Base-by-base conservation (phyloP, 2,329 filamentous ascomycete species). In the Penicillium decumbens region DNA sequence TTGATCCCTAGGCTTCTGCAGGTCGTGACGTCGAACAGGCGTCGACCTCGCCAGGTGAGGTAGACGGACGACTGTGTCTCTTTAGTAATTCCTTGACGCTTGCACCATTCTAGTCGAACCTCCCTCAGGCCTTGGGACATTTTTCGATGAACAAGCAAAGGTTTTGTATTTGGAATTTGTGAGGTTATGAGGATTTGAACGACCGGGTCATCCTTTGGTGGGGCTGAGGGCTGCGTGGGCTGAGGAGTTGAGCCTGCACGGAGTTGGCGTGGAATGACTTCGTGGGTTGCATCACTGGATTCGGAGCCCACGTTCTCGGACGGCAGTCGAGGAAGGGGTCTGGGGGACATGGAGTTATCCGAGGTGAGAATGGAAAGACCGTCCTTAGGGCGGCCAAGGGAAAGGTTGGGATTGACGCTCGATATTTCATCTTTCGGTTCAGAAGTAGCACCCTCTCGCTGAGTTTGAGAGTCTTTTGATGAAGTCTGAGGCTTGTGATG, bases 41-140 rank as follows among this genome's bases (percentile, higher is more conserved):
- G 81, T 50, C 81, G 81, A 24, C 81, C 79, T 55, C 84, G 84
- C 85, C 88, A 95, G 0, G 88, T 93, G 47, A 97, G 77, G 60
- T 93, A 86, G 15, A 95, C 73, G 0, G 75, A 72, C 4, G 77
- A 71, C 2, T 76, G 69, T 23, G 77, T 65, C 2, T 78, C 73
- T 2, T 73, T 68, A 1, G 73, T 68, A 41, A 82, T 78, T 1
- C 66, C 67, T 63, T 91, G 85, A 46, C 77, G 77, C 10, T 75
- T 71, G 59, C 86, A 81, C 88, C 89, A 96, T 10, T 80, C 81
- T 32, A 81, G 66, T 37, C 84, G 80, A 5, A 91, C 81, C 48
- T 86, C 74, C 52, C 80, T 79, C 5, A 96, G 73, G 2, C 79
- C 75, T 62, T 88, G 87, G 29, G 80, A 81, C 51, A 88, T 76